These are phyloP conservation scores for Luvunga scandens DNA, from an alignment of 345 rosid species.

Conservation along the genomic window DNA sequence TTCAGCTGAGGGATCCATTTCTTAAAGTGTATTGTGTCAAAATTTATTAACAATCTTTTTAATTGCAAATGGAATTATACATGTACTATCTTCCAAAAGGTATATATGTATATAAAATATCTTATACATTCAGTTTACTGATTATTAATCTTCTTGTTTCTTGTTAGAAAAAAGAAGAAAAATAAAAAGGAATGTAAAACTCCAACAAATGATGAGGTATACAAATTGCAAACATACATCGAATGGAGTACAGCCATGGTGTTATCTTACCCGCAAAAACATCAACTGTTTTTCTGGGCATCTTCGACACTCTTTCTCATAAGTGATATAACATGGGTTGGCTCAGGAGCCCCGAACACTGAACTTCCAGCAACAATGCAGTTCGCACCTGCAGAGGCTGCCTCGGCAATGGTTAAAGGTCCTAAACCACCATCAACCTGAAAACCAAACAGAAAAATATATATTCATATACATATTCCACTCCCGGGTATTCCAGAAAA, in stretches of 20 bases:
- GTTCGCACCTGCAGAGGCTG: conserved; percentile 82
- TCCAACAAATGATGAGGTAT: neutral
- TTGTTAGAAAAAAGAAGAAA: neutral
- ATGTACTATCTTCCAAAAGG: too few relatives aligned
- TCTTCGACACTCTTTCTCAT: conserved; percentile 61
- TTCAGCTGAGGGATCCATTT: too few relatives aligned
- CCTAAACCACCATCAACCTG: conserved; percentile 95
- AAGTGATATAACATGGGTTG: conserved; percentile 67
- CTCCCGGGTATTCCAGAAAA: neutral
- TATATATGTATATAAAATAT: neutral
- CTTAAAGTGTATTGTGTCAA: too few relatives aligned
- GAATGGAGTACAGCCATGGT: neutral
- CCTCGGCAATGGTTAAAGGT: conserved; percentile 73
- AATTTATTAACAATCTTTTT: too few relatives aligned
- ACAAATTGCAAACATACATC: conserved; percentile 3
- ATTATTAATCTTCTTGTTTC: neutral
- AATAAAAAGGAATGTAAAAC: neutral
- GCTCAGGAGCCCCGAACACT: conserved; percentile 85
- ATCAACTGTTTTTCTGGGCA: conserved; percentile 35
- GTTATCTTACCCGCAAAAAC: conserved; percentile 8
- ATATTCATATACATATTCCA: neutral
- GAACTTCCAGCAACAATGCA: conserved; percentile 88
- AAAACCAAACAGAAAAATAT: neutral
- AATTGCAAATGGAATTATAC: too few relatives aligned
- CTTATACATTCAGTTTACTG: neutral